Percentiles rank a stretch among this genome's conserved stretches.
Conservation (phyloP, 345 rosid genomes). For the Bruguiera sexangula region DNA sequence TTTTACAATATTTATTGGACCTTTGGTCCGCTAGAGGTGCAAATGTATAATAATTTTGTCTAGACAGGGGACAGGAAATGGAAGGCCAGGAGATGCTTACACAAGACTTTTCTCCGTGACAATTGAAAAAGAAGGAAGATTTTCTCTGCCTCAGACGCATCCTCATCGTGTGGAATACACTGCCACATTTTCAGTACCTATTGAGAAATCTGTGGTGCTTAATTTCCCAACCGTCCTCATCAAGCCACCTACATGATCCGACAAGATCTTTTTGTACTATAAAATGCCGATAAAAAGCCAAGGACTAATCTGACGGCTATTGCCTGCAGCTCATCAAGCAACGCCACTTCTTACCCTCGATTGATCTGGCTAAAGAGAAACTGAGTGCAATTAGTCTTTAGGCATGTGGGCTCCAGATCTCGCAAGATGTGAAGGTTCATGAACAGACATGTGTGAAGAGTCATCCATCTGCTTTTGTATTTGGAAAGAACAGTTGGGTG, state of each 20-base stretch:
- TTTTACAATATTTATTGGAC: background rate
- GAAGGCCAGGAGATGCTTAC: conserved; percentile 82
- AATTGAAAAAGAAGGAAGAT: conserved; percentile 66
- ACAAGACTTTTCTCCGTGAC: conserved; percentile 84
- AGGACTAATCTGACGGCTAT: background rate
- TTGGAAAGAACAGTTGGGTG: no score
- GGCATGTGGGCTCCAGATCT: background rate
- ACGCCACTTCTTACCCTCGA: background rate
- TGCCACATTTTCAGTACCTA: conserved; percentile 60
- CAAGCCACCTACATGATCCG: conserved; percentile 35
- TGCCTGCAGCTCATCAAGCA: conserved; percentile 1
- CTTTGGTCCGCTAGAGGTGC: background rate
- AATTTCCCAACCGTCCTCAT: conserved; percentile 54
- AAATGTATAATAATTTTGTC: background rate
- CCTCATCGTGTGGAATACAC: conserved; percentile 78
- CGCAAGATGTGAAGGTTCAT: background rate
- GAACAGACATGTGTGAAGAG: background rate
- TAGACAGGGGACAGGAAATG: conserved; percentile 68
- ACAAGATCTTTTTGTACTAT: background rate
- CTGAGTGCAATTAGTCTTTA: background rate
- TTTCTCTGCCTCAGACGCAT: conserved; percentile 51
- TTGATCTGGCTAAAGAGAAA: no score
- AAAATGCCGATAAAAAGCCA: background rate
- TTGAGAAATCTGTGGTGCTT: conserved; percentile 71
- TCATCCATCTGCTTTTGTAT: no score